Conservation (phyloP, 2,329 filamentous ascomycete species). For the Fusarium poae region DNA sequence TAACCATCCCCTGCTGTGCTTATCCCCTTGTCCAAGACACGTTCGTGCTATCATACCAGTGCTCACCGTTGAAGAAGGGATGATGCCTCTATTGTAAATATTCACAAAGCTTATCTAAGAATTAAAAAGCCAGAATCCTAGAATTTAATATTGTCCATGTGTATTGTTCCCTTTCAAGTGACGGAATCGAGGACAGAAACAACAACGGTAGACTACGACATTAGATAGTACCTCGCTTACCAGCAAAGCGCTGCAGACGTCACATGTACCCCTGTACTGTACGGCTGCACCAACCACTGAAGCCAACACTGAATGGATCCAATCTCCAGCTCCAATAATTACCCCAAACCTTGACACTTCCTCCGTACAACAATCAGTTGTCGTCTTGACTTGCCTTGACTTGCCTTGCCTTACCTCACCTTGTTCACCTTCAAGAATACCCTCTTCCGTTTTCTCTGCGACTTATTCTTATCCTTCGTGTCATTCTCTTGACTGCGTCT, state of each 20-base stretch:
- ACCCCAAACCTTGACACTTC: conserved; percentile 44
- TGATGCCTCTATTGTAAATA: neutral
- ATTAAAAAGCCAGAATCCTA: neutral
- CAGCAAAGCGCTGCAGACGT: conserved; percentile 13
- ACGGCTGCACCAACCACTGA: neutral
- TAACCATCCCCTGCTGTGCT: conserved; percentile 25
- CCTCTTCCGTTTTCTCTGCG: conserved; percentile 20
- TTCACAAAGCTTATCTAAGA: neutral
- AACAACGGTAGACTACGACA: conserved; percentile 1
- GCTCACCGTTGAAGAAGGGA: neutral
- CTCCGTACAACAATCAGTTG: conserved; percentile 39
- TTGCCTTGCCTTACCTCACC: conserved; percentile 24
- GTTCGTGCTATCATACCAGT: conserved; percentile 4
- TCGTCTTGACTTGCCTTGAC: conserved; percentile 36
- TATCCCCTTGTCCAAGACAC: conserved; percentile 27
- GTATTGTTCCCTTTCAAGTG: neutral
- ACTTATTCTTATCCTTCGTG: conserved; percentile 23
- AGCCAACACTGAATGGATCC: conserved; percentile 1
- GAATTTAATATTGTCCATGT: neutral
- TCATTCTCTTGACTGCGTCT: conserved; percentile 8
- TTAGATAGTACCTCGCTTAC: conserved; percentile 23
- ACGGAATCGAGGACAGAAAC: neutral
- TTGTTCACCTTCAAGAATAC: conserved; percentile 8
- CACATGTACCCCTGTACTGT: conserved; percentile 34
- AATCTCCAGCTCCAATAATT: conserved; percentile 42